A percentile compares a stretch with the other conserved stretches of the same genome.
Evolutionary conservation across 306 rosid genomes (phyloP).

Genomic region (Cucumis sativus): Cucumber_9930_V3 NC_026655.2:21605001-21605500

Average conservation of each 20-base stretch:
- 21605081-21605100: slow-evolving; percentile 62
- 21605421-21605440: too few relatives aligned
- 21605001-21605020: background rate
- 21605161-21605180: background rate
- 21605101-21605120: slow-evolving; percentile 44
- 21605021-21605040: background rate
- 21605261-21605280: slow-evolving; percentile 49
- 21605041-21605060: slow-evolving; percentile 19
- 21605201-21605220: too few relatives aligned
- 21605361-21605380: too few relatives aligned
- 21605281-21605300: slow-evolving; percentile 49
- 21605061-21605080: slow-evolving; percentile 52
- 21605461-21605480: background rate
- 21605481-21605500: background rate
- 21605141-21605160: slow-evolving; percentile 26
- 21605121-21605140: slow-evolving; percentile 50
- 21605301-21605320: slow-evolving; percentile 38
- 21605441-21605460: too few relatives aligned
- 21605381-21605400: too few relatives aligned
- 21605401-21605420: too few relatives aligned
- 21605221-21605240: background rate
- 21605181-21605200: background rate
- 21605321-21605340: too few relatives aligned
- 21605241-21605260: slow-evolving; percentile 86
- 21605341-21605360: background rate